Percentiles rank a stretch among this genome's conserved stretches.
These are phyloP conservation scores for Yarrowia alimentaria DNA, from an alignment of 805 yeast species.

Conservation along the genomic window DNA sequence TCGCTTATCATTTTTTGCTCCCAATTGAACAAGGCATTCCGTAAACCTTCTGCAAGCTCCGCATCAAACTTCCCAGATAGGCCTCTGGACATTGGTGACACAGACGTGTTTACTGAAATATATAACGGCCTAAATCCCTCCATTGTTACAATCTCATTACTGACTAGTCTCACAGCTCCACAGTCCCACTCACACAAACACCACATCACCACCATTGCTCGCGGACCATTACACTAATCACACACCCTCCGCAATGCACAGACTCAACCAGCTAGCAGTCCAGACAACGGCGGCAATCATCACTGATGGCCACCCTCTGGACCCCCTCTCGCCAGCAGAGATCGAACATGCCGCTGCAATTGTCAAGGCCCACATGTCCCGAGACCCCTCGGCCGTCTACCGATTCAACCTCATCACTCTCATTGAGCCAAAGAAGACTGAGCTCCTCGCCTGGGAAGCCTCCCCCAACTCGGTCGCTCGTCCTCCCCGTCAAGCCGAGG, in stretches of 20 bases:
- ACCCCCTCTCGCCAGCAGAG: conserved; percentile 8
- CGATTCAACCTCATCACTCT: conserved; percentile 16
- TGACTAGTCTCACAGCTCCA: no score
- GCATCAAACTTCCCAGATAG: not conserved
- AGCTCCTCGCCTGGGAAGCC: conserved; percentile 6
- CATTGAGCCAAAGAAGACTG: conserved; percentile 14
- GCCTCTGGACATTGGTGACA: no score
- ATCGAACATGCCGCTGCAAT: conserved; percentile 11
- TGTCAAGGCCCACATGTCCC: conserved; percentile 9
- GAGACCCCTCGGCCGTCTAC: not conserved
- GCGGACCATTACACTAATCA: no score
- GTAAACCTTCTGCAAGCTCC: no score
- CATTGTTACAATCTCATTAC: no score
- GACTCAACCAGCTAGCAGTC: conserved; percentile 5
- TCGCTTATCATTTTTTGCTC: conserved; percentile 25
- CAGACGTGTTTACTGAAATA: no score
- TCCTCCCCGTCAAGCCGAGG: conserved; percentile 69
- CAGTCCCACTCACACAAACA: no score
- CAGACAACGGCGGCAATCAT: conserved; percentile 8
- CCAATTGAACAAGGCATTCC: no score
- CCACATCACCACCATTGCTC: no score
- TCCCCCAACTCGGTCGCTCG: conserved; percentile 2
- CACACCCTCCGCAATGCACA: no score
- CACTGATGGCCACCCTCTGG: conserved; percentile 14
- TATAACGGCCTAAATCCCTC: no score